Base-by-base conservation (phyloP, 192 early-diverging fungal genomes). In the Mortierella alpina region DNA sequence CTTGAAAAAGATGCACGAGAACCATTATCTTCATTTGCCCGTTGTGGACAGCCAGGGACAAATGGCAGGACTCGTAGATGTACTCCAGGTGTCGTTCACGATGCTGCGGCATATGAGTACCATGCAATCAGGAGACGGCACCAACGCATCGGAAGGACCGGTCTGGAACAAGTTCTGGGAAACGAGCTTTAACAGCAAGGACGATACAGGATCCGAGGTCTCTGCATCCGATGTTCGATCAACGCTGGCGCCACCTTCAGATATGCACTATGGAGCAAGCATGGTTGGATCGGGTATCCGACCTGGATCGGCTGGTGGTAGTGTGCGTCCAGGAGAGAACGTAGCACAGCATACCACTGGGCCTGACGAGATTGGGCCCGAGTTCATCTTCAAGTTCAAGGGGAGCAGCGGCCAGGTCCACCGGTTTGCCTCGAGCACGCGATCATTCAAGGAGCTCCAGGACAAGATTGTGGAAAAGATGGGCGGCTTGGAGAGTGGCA, bases 1-100 rank as follows among this genome's bases (percentile, higher is more conserved):
- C 9, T 84, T 94, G 46, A 92, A 89, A 71, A 88, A 86, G 75
- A 94, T 94, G 93, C 86, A 94, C 78, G 88, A 88, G 71, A 87
- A 89, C 18, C 91, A 93, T 70, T 94, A 92, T 76, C 87, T 94
- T n/a, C 91, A 94, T 72, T 82, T 94, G 40, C 93, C 93, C 1
- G 89, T 94, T 2, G 85, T 93, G 22, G 86, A 89, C 52, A 87
- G 86, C 41, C 81, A 82, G 20, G 88, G 88, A 18, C 83, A 87
- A 17, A 85, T 94, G 47, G 79, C 92, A 52, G 93, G 93, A 48
- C 64, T 94, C 15, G 91, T 92, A 13, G 93, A 94, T 70, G 91
- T 94, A 7, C 85, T 94, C 53, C 90, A 92, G 49, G 82, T 94
- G 56, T 92, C 92, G 55, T 92, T 92, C 61, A 86, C 90, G 2